phyloP scores from a whole-genome alignment of 495 filamentous ascomycete species.

The Sabuloglossum arenarium region DNA sequence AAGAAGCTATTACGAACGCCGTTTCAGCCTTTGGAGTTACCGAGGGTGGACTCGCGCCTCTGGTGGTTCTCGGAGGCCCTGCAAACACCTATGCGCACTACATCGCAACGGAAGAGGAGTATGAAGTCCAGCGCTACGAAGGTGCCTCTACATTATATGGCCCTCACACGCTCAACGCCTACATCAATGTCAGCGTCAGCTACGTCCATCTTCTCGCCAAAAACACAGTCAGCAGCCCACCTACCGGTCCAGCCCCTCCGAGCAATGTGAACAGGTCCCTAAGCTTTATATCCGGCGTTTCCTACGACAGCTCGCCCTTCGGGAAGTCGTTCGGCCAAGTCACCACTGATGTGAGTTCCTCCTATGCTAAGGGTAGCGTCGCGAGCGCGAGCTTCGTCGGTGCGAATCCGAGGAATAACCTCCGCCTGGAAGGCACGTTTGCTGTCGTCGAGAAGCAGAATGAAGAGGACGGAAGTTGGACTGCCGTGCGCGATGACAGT shows the following conservation, averaged over 20 bases:
- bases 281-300: conserved; percentile 61
- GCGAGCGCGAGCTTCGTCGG: conserved; percentile 58
- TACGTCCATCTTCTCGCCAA: conserved; percentile 48
- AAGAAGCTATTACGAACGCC: conserved; percentile 29
- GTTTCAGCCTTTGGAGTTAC: neutral
- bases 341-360: conserved; percentile 29
- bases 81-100: conserved; percentile 96
- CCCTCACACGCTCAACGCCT: conserved; percentile 73
- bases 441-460: conserved; percentile 51
- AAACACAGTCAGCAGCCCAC: conserved; percentile 23
- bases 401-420: conserved; percentile 77
- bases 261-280: conserved; percentile 64
- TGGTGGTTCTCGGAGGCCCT: conserved; percentile 79
- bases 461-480: conserved; percentile 35
- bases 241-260: conserved; percentile 45
- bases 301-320: conserved; percentile 48
- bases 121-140: conserved; percentile 78
- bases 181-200: conserved; percentile 64
- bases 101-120: conserved; percentile 84
- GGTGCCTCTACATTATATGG: conserved; percentile 90
- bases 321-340: conserved; percentile 64
- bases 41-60: conserved; percentile 22
- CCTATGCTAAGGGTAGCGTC: conserved; percentile 33
- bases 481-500: conserved; percentile 41
- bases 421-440: conserved; percentile 58